These are phyloP conservation scores for Talaromyces sp. DNA, from an alignment of 2,329 filamentous ascomycete genomes.

Conservation along the genomic window DNA sequence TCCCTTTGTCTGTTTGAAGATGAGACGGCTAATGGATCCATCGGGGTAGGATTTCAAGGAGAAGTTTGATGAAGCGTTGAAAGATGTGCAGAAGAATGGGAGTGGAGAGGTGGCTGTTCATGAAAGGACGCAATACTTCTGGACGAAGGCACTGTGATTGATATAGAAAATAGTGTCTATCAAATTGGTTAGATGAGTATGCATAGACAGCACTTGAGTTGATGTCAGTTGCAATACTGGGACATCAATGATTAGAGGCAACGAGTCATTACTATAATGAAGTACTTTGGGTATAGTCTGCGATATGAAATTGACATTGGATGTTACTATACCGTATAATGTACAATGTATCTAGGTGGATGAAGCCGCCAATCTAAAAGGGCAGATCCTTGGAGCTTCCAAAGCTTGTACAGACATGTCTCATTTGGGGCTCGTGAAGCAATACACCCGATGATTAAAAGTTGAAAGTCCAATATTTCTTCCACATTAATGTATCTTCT, in stretches of 20 bases:
- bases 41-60: conserved; percentile 43
- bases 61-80: conserved; percentile 54
- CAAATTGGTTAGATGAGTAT: background rate
- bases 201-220: background rate
- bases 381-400: too few relatives aligned
- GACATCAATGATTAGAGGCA: background rate
- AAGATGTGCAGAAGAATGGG: conserved; percentile 44
- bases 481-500: too few relatives aligned
- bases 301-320: too few relatives aligned
- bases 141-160: conserved; percentile 44
- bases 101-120: conserved; percentile 62
- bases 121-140: conserved; percentile 60
- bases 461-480: too few relatives aligned
- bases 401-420: too few relatives aligned
- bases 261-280: background rate
- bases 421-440: too few relatives aligned
- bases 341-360: too few relatives aligned
- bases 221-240: background rate
- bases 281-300: too few relatives aligned
- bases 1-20: background rate
- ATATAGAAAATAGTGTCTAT: background rate
- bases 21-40: background rate
- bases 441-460: too few relatives aligned
- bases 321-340: too few relatives aligned
- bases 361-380: too few relatives aligned